Base-by-base conservation (phyloP, 176 grass and related monocot genomes). In the Dactylis glomerata region DNA sequence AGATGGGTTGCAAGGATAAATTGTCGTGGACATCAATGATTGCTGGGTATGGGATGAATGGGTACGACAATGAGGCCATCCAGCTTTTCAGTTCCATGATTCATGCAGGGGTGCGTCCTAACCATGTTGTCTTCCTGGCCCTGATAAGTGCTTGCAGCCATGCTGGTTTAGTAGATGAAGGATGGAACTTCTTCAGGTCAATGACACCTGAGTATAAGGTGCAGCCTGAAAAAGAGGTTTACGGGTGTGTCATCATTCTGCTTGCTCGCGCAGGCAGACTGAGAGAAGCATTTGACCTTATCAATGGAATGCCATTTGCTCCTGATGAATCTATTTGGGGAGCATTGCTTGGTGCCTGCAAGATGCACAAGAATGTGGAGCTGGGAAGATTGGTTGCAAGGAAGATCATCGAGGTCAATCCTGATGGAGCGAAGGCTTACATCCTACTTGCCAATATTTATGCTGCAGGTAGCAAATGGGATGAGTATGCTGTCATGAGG, bases 11-110 rank as follows among this genome's bases (percentile, higher is more conserved):
- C 56, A 89, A 88, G 78, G 84, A 94, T 54, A 70, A 89, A 73
- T 23, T 94, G 11, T 87, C 89, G 0, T 92, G 89, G 87, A 89
- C 84, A 72, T 85, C 92, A n/a, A 84, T 94, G 84, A 85, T 92
- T 77, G 73, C 62, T 15, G 80, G 92, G 57, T 94, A 87, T 68
- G 88, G 88, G 56, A 84, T 81, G 76, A 89, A 94, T 78, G 89
- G 88, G 10, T 67, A 68, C 72, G 86, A 66, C 5, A 28, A 68
- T 1, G 80, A 91, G 32, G 81, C 89, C 5, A 78, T 89, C 33
- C 30, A 78, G 24, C 88, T 94, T 23, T 94, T 91, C 38, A 68
- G 58, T 76, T 83, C 85, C 59, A 89, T 94, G 92, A 71, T 88
- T 40, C 30, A 22, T 79, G 32, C 42, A 40, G 67, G 68, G 41